Percentiles rank a stretch among this genome's conserved stretches.
Evolutionary conservation across 257 asterid genomes (phyloP).

Genomic region (Rubia yunnanensis): DNA sequence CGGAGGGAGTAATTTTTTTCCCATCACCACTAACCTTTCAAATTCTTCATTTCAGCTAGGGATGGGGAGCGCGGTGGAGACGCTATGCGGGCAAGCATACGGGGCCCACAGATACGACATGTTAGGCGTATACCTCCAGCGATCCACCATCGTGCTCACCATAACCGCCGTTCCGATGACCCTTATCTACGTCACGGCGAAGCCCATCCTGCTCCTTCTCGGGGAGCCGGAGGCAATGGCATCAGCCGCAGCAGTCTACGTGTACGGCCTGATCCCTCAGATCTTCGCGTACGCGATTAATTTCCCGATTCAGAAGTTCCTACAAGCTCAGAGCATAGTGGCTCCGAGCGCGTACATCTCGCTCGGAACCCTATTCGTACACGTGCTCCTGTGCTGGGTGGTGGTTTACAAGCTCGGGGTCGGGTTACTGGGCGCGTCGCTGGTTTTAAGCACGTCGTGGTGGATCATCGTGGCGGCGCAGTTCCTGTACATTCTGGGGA

Average conservation of each 20-base stretch:
- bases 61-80: conserved; percentile 42
- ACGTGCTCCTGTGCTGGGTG: conserved; percentile 25
- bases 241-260: conserved; percentile 22
- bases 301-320: conserved; percentile 31
- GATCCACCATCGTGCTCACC: conserved; percentile 21
- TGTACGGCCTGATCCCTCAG: conserved; percentile 31
- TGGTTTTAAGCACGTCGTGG: conserved; percentile 30
- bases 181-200: conserved; percentile 12
- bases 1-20: no score
- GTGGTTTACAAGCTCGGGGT: conserved; percentile 26
- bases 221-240: conserved; percentile 23
- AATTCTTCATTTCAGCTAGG: no score
- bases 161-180: conserved; percentile 23
- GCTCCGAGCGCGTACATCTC: conserved; percentile 32
- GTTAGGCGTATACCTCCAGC: conserved; percentile 29
- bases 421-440: conserved; percentile 25
- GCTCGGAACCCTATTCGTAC: conserved; percentile 16
- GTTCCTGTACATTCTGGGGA: conserved; percentile 23
- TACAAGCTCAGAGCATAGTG: conserved; percentile 31
- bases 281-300: conserved; percentile 30
- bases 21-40: no score
- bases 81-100: conserved; percentile 34
- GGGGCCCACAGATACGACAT: conserved; percentile 22
- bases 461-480: conserved; percentile 29
- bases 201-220: conserved; percentile 17